These are phyloP conservation scores for Daldinia caldariorum DNA, from an alignment of 495 filamentous ascomycete genomes.

Conservation along the genomic window DNA sequence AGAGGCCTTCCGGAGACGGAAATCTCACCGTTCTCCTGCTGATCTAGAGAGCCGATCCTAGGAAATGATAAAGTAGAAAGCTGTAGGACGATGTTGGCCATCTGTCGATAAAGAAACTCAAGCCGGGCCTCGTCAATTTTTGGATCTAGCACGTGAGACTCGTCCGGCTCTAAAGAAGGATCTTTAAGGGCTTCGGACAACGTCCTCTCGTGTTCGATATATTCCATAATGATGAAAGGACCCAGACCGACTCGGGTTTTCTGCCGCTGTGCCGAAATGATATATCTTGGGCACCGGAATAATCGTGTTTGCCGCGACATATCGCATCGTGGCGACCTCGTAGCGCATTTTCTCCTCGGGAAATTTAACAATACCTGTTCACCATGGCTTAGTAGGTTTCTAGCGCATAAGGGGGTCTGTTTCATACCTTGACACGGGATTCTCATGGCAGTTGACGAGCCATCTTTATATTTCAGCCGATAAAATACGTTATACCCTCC, in stretches of 20 bases:
- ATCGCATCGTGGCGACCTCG: constrained; percentile 58
- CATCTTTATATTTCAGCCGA: constrained; percentile 43
- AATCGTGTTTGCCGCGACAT: constrained; percentile 50
- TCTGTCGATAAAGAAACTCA: neutral
- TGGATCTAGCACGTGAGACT: constrained; percentile 12
- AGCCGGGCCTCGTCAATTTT: constrained; percentile 18
- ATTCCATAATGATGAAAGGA: constrained; percentile 62
- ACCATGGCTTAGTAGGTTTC: too few relatives aligned
- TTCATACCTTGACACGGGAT: constrained; percentile 15
- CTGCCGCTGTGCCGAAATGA: constrained; percentile 45
- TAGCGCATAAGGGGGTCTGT: too few relatives aligned
- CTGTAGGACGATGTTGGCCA: neutral
- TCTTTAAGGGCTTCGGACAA: constrained; percentile 49
- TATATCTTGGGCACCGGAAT: constrained; percentile 55
- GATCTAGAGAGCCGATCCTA: neutral
- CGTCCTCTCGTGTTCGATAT: constrained; percentile 48
- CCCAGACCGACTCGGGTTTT: constrained; percentile 49
- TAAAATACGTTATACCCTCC: constrained; percentile 47
- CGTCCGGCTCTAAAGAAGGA: constrained; percentile 23
- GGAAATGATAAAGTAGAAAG: neutral
- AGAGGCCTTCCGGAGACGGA: neutral
- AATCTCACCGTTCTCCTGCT: neutral
- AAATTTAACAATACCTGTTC: constrained; percentile 9
- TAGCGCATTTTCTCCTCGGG: neutral
- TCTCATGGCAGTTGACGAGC: constrained; percentile 37